Base-by-base conservation (phyloP, 2,329 filamentous ascomycete species). In the Furcasterigmium furcatum region DNA sequence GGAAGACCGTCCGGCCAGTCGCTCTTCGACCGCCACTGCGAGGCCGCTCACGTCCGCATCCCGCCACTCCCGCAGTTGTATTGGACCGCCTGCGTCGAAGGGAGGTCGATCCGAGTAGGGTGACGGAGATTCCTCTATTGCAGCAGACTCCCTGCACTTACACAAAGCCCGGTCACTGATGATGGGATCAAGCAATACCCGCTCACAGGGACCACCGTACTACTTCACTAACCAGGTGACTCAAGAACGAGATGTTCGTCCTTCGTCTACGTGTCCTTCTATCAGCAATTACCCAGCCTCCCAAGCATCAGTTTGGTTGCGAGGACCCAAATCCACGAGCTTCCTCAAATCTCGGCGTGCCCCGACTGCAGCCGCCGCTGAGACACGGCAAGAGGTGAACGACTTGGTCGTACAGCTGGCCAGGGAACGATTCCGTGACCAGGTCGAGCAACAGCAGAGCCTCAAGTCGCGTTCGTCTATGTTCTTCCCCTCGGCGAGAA, bases 321-420 rank as follows among this genome's bases (percentile, higher is more conserved):
- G 73, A 48, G 60, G 71, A 4, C 74, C 75, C 1, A 79, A 73
- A 42, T 83, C 80, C 3, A 79, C 78, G 74, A 77, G 72, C 50
- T 77, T 80, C 50, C 59, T 80, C 21, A 59, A 55, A 40, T 57
- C 56, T 19, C 58, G 64, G 10, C 58, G 19, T 55, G 61, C 10
- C 51, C 59, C 45, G 34, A 52, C 14, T 47, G 44, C 9, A 50
- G 52, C 6, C 47, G 41, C 16, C 24, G 41, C 3, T 55, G 32
- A 35, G n/a, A 43, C 14, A 14, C 40, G 29, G 20, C 40, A 42
- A 24, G 19, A 48, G 1, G 53, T 57, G 19, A 65, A 66, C 38
- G 65, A 71, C 18, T 47, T 58, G 9, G 64, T 64, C 1, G 56
- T 69, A 5, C 60, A 66, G 29, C 49, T 66, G 30, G 65, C 65